phyloP scores from a whole-genome alignment of 2,329 filamentous ascomycete genomes.

The Scopulariopsis brevicaulis region DNA sequence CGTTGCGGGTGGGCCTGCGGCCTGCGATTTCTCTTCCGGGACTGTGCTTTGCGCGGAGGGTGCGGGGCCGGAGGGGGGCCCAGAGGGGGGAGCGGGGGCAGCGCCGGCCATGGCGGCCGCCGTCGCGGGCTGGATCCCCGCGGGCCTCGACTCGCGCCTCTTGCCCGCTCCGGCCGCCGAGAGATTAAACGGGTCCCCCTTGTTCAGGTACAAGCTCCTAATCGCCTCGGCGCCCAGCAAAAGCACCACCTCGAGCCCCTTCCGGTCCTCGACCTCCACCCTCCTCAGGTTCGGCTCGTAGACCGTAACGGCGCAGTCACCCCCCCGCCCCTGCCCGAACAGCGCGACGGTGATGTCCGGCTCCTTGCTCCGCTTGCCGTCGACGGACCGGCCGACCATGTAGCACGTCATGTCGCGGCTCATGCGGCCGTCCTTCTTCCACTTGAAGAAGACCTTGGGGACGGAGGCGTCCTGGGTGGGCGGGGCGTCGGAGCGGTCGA shows the following conservation, averaged over 20 bases:
- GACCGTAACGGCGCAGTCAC: conserved; percentile 55
- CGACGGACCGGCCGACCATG: conserved; percentile 66
- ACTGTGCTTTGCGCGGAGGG: background rate
- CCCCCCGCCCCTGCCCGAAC: conserved; percentile 58
- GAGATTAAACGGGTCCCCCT: conserved; percentile 71
- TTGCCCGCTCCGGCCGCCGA: conserved; percentile 18
- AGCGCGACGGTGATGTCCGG: conserved; percentile 93
- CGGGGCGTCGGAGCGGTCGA: conserved; percentile 55
- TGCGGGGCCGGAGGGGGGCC: conserved; percentile 7
- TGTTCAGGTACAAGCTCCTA: conserved; percentile 51
- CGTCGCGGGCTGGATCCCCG: conserved; percentile 12
- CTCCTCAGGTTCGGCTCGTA: conserved; percentile 89
- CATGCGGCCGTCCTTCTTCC: conserved; percentile 79
- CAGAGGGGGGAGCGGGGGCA: conserved; percentile 8
- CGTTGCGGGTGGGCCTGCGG: conserved; percentile 35
- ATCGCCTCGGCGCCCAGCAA: conserved; percentile 52
- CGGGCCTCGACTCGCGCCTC: conserved; percentile 27
- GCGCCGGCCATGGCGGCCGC: conserved; percentile 28
- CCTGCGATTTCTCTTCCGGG: background rate
- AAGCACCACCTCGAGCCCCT: conserved; percentile 80
- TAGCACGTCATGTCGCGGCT: conserved; percentile 84
- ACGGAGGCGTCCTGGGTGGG: conserved; percentile 32
- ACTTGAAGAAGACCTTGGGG: conserved; percentile 74
- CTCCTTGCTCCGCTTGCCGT: conserved; percentile 74
- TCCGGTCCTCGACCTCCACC: conserved; percentile 87